A percentile compares a stretch with the other conserved stretches of the same genome.
Conservation (phyloP, 2,329 filamentous ascomycete species). For the Clonostachys byssicola region DNA sequence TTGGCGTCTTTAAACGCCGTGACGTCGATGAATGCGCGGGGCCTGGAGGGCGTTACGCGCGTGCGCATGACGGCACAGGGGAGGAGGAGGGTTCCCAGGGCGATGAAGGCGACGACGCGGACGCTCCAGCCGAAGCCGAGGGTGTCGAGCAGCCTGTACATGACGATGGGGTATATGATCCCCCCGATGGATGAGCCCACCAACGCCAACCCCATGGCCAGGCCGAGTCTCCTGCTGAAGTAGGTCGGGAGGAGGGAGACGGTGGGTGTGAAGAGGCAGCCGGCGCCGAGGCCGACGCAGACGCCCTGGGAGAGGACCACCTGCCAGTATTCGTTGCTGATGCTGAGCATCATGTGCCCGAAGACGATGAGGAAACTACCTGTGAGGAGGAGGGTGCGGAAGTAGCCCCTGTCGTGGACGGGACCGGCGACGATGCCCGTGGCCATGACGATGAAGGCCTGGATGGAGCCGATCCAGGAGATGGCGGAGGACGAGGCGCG, state of each 20-base stretch:
- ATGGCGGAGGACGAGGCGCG: constrained; percentile 47
- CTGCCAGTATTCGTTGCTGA: constrained; percentile 36
- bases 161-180: neutral
- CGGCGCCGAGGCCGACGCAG: constrained; percentile 26
- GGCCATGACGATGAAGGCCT: constrained; percentile 50
- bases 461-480: constrained; percentile 57
- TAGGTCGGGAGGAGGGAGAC: neutral
- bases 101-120: neutral
- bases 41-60: neutral
- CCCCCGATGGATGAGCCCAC: neutral
- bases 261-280: constrained; percentile 22
- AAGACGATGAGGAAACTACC: constrained; percentile 55
- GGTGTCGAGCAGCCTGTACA: neutral
- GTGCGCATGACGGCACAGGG: neutral
- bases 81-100: neutral
- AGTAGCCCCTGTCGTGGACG: constrained; percentile 59
- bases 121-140: neutral
- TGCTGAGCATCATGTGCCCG: constrained; percentile 57
- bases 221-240: too few relatives aligned
- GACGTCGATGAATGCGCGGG: neutral
- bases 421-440: constrained; percentile 55
- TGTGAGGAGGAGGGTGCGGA: constrained; percentile 44
- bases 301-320: constrained; percentile 31
- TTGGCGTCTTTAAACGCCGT: neutral
- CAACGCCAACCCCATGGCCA: too few relatives aligned